These are phyloP conservation scores for Galeopsis tetrahit DNA, from an alignment of 257 asterid species.

Conservation along the genomic window DNA sequence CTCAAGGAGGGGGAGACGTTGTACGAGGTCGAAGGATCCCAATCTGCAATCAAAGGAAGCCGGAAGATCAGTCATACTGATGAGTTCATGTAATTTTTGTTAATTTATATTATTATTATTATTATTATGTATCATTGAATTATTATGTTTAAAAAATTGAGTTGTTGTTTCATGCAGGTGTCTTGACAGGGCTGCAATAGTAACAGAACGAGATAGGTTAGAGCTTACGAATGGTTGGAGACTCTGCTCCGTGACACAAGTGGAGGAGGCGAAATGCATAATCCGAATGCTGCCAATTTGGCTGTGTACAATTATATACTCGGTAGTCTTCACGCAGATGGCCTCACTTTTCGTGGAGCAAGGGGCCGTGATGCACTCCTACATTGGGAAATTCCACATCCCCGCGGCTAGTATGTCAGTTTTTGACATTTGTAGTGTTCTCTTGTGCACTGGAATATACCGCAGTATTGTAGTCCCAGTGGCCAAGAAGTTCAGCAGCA, in stretches of 20 bases:
- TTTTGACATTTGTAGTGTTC: slow-evolving; percentile 75
- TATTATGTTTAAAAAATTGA: too few species aligned
- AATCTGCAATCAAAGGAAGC: slow-evolving; percentile 61
- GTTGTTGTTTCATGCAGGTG: slow-evolving; percentile 43
- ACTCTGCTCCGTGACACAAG: slow-evolving; percentile 76
- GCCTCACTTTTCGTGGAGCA: slow-evolving; percentile 85
- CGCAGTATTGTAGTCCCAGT: slow-evolving; percentile 57
- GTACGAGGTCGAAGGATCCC: slow-evolving; percentile 59
- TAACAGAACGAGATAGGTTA: slow-evolving; percentile 43
- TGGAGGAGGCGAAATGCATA: slow-evolving; percentile 83
- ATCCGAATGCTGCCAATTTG: slow-evolving; percentile 73
- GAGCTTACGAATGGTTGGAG: slow-evolving; percentile 54
- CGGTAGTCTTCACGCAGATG: slow-evolving; percentile 83
- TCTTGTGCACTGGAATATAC: slow-evolving; percentile 63
- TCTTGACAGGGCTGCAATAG: slow-evolving; percentile 67
- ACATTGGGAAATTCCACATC: slow-evolving; percentile 50
- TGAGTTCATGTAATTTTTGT: slow-evolving; percentile 50
- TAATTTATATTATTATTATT: too few species aligned
- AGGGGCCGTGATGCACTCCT: slow-evolving; percentile 62
- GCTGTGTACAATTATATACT: slow-evolving; percentile 81
- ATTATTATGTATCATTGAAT: too few species aligned
- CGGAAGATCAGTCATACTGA: slow-evolving; percentile 66
- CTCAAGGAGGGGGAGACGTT: slow-evolving; percentile 32
- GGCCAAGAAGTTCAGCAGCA: slow-evolving; percentile 45
- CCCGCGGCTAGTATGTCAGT: slow-evolving; percentile 90